Conservation (phyloP, 805 yeast species). For the Metschnikowia bowlesiae region DNA sequence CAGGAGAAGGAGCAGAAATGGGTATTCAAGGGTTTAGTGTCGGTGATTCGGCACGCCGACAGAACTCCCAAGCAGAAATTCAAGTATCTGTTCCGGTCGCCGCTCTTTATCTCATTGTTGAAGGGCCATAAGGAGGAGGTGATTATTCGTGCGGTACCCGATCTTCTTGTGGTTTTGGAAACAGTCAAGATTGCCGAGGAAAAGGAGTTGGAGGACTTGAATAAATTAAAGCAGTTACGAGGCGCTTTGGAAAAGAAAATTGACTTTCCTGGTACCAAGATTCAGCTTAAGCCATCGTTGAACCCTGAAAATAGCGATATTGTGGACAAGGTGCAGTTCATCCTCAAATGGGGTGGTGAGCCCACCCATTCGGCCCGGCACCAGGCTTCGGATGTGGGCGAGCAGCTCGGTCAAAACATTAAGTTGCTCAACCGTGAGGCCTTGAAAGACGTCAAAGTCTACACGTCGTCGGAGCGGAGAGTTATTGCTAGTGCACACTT, state of each 20-base stretch:
- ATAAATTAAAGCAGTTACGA: constrained; percentile 70
- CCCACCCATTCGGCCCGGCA: constrained; percentile 96
- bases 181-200: constrained; percentile 80
- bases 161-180: constrained; percentile 77
- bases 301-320: constrained; percentile 53
- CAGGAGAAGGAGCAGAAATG: constrained; percentile 82
- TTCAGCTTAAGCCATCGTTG: constrained; percentile 88
- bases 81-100: constrained; percentile 89
- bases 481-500: constrained; percentile 89
- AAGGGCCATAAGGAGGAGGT: constrained; percentile 97
- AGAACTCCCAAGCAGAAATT: constrained; percentile 98
- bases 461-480: constrained; percentile 90
- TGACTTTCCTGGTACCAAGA: constrained; percentile 91
- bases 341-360: constrained; percentile 98
- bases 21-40: constrained; percentile 91
- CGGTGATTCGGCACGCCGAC: constrained; percentile 94
- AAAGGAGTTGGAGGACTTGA: constrained; percentile 72
- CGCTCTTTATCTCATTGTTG: constrained; percentile 75
- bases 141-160: constrained; percentile 84
- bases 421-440: constrained; percentile 80
- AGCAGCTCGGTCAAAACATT: constrained; percentile 89
- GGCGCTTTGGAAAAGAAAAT: constrained; percentile 85
- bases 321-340: constrained; percentile 93
- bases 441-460: constrained; percentile 78
- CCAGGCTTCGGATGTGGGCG: constrained; percentile 94